phyloP scores from a whole-genome alignment of 768 basidiomycete genomes.

The Amanita rubescens region DNA sequence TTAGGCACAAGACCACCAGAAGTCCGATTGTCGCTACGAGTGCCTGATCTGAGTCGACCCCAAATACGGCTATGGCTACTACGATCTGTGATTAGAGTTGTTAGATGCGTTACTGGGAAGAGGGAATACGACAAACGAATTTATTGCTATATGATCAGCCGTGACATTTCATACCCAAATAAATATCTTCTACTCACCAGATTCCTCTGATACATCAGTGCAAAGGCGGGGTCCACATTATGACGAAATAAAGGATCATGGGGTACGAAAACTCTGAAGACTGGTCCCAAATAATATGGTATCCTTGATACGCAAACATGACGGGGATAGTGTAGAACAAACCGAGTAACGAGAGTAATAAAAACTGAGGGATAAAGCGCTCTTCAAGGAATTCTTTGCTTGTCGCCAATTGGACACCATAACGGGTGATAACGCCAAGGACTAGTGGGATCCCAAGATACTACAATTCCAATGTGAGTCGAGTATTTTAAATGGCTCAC shows the following conservation, averaged over 20 bases:
- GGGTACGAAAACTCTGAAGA: slow-evolving; percentile 81
- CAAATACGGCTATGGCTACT: slow-evolving; percentile 70
- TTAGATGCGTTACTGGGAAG: not conserved
- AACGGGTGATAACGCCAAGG: slow-evolving; percentile 66
- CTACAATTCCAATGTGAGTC: slow-evolving; percentile 23
- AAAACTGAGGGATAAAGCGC: slow-evolving; percentile 61
- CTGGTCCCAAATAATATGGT: slow-evolving; percentile 68
- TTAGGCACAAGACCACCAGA: slow-evolving; percentile 62
- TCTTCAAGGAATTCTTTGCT: slow-evolving; percentile 43
- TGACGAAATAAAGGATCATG: slow-evolving; percentile 66
- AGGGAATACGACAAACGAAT: slow-evolving; percentile 38
- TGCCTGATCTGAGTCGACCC: slow-evolving; percentile 70
- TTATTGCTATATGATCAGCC: slow-evolving; percentile 75
- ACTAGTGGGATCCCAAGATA: slow-evolving; percentile 79
- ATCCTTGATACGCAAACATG: slow-evolving; percentile 64
- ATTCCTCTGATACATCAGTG: slow-evolving; percentile 33
- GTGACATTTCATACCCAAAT: slow-evolving; percentile 68
- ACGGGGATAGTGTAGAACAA: slow-evolving; percentile 77
- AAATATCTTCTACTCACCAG: slow-evolving; percentile 14
- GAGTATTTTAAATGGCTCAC: not conserved
- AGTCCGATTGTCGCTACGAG: slow-evolving; percentile 77
- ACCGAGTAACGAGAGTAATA: slow-evolving; percentile 63
- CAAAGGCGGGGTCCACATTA: slow-evolving; percentile 72
- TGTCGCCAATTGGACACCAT: slow-evolving; percentile 36
- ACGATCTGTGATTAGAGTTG: slow-evolving; percentile 46